Base-by-base conservation (phyloP, 1,284 basidiomycete species). In the Rhodotorula sp. region DNA sequence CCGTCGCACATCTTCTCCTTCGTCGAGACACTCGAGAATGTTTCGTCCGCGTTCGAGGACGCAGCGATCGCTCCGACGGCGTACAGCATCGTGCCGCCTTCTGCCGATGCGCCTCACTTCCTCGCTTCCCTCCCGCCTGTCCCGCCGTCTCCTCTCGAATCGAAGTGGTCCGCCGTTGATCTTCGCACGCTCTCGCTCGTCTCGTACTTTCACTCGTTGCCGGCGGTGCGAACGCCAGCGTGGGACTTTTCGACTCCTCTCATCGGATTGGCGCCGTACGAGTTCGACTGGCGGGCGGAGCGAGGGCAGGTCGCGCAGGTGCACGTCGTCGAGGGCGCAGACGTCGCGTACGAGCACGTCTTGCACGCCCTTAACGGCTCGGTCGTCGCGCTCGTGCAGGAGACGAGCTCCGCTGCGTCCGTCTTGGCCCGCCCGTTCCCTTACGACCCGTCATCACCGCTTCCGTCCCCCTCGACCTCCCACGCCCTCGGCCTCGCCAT, bases 241-340 rank as follows among this genome's bases (percentile, higher is more conserved):
- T 98, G 94, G 94, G 84, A 89, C 75, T 88, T 89, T 5, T 78
- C 83, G 0, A 77, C 84, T 0, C 89, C 93, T 0, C 83, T 98
- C 1, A 85, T 89, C 58, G 86, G 88, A 0, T 79, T 82, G 11
- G 81, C 81, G 2, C 92, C 93, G 0, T 91, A 88, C 80, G 84
- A 87, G 64, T 84, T 94, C 17, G 83, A 86, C 53, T 83, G 84
- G 71, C 77, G 79, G 0, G 75, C 79, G 15, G 85, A 86, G 0
- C 81, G 19, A 1, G 52, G 20, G 13, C 48, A 59, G 29, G 29
- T 94, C 53, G 85, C 89, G 67, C 82, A 81, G 27, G 82, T 93
- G 30, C 80, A 88, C 56, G 81, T 94, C 44, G 81, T 84, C 0
- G 55, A 24, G 7, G 90, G 90, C 4, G 82, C 83, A 20, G 90